Conservation (phyloP, 352 stramenopile genomes). For the Poterioochromonas sp. region DNA sequence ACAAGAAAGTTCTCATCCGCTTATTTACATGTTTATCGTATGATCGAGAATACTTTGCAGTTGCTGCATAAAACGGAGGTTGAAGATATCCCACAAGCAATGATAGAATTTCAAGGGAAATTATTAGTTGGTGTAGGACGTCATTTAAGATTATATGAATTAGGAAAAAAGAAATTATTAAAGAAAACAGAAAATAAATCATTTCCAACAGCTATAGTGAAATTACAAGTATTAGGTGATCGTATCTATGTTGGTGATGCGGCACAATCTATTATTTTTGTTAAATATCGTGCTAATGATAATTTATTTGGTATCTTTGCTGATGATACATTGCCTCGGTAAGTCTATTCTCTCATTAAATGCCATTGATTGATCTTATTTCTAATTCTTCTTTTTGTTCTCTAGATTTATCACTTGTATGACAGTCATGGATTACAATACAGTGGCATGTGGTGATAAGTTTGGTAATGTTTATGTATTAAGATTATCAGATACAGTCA, state of each 20-base stretch:
- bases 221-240: constrained; percentile 80
- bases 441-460: constrained; percentile 92
- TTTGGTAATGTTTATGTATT: constrained; percentile 97
- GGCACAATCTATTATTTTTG: constrained; percentile 87
- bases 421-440: constrained; percentile 92
- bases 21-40: constrained; percentile 36
- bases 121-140: constrained; percentile 91
- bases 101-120: constrained; percentile 93
- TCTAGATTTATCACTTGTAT: constrained; percentile 62
- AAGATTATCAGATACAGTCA: constrained; percentile 67
- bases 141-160: constrained; percentile 91
- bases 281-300: constrained; percentile 91
- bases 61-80: constrained; percentile 54
- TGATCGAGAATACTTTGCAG: neutral
- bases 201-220: constrained; percentile 57
- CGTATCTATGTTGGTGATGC: constrained; percentile 90
- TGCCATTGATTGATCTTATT: constrained; percentile 29
- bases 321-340: constrained; percentile 78
- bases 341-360: constrained; percentile 34
- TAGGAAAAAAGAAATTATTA: constrained; percentile 97
- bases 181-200: constrained; percentile 94
- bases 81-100: constrained; percentile 85
- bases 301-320: constrained; percentile 92
- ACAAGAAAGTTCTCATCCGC: constrained; percentile 48
- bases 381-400: constrained; percentile 43